phyloP scores from a whole-genome alignment of 345 rosid species.

The rapeseed (Brassica napus) region Da-Ae NC_063436.1:7487001-7487500 shows the following conservation, averaged over 20 bases:
- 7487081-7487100: too few relatives aligned
- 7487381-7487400: neutral
- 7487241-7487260: conserved; percentile 46
- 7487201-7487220: conserved; percentile 8
- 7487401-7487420: neutral
- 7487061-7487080: too few relatives aligned
- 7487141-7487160: too few relatives aligned
- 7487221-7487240: conserved; percentile 23
- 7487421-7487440: too few relatives aligned
- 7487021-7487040: too few relatives aligned
- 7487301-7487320: conserved; percentile 21
- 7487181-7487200: neutral
- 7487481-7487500: too few relatives aligned
- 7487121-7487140: too few relatives aligned
- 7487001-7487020: too few relatives aligned
- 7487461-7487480: too few relatives aligned
- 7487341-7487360: conserved; percentile 14
- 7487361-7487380: neutral
- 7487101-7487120: too few relatives aligned
- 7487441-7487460: too few relatives aligned
- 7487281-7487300: conserved; percentile 18
- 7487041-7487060: too few relatives aligned
- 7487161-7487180: neutral
- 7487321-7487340: conserved; percentile 29
- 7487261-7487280: conserved; percentile 18